Evolutionary conservation across 192 early-diverging fungal species (phyloP).

Genomic region (Geranomyces variabilis): DNA sequence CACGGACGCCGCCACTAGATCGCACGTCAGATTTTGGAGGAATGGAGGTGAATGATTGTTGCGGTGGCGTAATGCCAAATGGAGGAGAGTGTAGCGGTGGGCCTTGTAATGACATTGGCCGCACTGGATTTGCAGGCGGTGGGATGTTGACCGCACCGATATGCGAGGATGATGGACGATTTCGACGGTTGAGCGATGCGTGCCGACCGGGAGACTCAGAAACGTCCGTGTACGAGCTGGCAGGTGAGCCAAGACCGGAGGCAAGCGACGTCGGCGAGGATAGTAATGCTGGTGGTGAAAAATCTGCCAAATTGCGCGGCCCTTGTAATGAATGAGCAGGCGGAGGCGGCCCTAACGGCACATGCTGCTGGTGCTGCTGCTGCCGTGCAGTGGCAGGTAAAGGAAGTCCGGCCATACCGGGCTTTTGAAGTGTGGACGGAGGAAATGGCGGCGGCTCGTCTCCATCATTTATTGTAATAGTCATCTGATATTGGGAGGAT

Average conservation of each 20-base stretch:
- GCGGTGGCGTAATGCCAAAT: not conserved
- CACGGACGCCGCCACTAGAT: not conserved
- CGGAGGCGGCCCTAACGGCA: not conserved
- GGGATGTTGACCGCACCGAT: not conserved
- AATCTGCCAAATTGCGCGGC: not conserved
- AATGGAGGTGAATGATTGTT: not conserved
- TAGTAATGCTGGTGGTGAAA: slow-evolving; percentile 3
- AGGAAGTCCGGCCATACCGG: not conserved
- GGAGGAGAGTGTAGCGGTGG: slow-evolving; percentile 19
- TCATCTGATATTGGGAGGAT: slow-evolving; percentile 8
- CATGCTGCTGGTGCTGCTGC: slow-evolving; percentile 5
- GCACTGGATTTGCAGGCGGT: slow-evolving; percentile 2
- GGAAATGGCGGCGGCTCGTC: no score
- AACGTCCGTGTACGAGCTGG: not conserved
- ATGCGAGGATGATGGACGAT: not conserved
- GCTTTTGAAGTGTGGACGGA: not conserved
- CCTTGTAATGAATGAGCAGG: not conserved
- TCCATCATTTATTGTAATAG: slow-evolving; percentile 5
- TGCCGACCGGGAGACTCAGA: not conserved
- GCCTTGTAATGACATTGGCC: not conserved
- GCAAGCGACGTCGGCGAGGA: slow-evolving; percentile 1
- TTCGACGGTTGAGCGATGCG: slow-evolving; percentile 1
- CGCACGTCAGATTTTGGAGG: not conserved
- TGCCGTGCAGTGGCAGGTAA: slow-evolving; percentile 30
- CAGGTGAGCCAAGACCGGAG: not conserved